A percentile compares a stretch with the other conserved stretches of the same genome.
Evolutionary conservation across 805 yeast genomes (phyloP).

Genomic region (Spathaspora arborariae): DNA sequence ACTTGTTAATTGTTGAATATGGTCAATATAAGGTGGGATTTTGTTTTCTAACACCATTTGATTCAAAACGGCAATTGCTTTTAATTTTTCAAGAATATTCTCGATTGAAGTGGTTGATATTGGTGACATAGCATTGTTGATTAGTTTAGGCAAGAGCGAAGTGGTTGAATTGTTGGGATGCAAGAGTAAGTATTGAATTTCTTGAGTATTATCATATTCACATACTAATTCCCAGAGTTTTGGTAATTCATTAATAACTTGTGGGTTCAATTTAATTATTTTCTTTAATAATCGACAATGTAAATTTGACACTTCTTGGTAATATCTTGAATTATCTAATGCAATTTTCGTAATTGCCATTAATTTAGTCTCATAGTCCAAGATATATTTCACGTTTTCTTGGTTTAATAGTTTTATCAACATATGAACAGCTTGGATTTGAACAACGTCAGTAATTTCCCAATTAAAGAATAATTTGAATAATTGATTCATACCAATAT

Average conservation of each 20-base stretch:
- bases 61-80: slow-evolving; percentile 11
- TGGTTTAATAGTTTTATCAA: slow-evolving; percentile 25
- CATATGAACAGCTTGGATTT: slow-evolving; percentile 34
- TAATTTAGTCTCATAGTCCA: slow-evolving; percentile 10
- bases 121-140: neutral
- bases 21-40: neutral
- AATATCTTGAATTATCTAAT: slow-evolving; percentile 31
- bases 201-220: slow-evolving; percentile 12
- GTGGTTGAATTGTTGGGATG: slow-evolving; percentile 7
- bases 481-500: slow-evolving; percentile 11
- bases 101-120: neutral
- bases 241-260: neutral
- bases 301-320: slow-evolving; percentile 27
- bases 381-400: slow-evolving; percentile 10
- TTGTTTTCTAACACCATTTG: neutral
- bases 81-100: slow-evolving; percentile 12
- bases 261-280: neutral
- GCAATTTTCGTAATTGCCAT: slow-evolving; percentile 21
- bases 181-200: slow-evolving; percentile 19
- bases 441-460: slow-evolving; percentile 30
- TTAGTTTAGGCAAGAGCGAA: neutral
- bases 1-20: neutral
- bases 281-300: slow-evolving; percentile 9
- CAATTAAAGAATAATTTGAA: slow-evolving; percentile 17
- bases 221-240: slow-evolving; percentile 11